Conservation (phyloP, 495 filamentous ascomycete genomes). For the Penicillium desertorum region DNA sequence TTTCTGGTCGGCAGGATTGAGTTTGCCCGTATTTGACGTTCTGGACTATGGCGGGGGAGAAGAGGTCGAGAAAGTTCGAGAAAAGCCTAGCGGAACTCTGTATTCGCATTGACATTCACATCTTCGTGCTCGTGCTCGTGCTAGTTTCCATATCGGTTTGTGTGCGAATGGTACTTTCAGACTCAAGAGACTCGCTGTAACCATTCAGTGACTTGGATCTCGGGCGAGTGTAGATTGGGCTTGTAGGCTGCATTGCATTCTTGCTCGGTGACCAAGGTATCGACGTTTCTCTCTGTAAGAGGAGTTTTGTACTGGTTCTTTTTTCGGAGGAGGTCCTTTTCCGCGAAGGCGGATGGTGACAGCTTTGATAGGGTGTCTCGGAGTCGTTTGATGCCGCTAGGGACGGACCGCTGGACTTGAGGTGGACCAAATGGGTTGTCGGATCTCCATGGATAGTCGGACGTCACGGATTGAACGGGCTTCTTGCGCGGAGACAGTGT, state of each 20-base stretch:
- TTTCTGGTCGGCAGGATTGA: conserved; percentile 2
- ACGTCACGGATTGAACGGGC: conserved; percentile 27
- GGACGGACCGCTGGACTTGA: conserved; percentile 30
- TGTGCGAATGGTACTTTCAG: conserved; percentile 1
- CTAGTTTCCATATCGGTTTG: background rate
- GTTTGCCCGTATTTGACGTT: background rate
- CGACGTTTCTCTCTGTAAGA: conserved; percentile 46
- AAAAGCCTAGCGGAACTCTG: conserved; percentile 24
- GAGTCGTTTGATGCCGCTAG: conserved; percentile 38
- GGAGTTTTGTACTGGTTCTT: conserved; percentile 45
- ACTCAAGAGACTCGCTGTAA: conserved; percentile 57
- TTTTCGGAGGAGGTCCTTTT: conserved; percentile 42
- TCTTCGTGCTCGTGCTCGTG: background rate
- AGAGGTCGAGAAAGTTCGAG: conserved; percentile 20
- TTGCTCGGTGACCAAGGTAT: conserved; percentile 45
- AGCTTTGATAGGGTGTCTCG: conserved; percentile 42
- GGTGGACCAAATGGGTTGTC: conserved; percentile 45
- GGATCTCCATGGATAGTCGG: conserved; percentile 37
- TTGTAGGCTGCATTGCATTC: conserved; percentile 56
- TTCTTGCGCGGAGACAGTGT: conserved; percentile 29
- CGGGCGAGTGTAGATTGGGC: conserved; percentile 52
- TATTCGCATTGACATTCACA: conserved; percentile 1
- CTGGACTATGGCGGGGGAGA: conserved; percentile 2
- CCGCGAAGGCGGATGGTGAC: conserved; percentile 38
- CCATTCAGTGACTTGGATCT: conserved; percentile 69